Evolutionary conservation across 2,329 filamentous ascomycete species (phyloP), one percentile per base, ranked within the genome.

Genomic region (Fusarium miscanthi): DNA sequence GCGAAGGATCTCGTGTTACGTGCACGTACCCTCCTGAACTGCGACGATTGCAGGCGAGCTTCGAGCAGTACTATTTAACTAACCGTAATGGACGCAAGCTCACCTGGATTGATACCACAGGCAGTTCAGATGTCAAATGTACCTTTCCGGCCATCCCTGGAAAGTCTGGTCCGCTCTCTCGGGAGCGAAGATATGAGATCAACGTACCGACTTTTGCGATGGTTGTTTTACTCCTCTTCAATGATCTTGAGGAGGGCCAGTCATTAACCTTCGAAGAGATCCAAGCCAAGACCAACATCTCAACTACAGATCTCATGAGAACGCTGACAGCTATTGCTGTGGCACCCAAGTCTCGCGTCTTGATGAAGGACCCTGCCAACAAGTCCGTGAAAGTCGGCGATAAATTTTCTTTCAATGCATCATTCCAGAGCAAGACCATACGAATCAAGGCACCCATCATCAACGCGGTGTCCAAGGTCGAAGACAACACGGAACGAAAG

Each of bases 151-250:
- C 90, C 77, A 85, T 93, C 2, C 87, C 90, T 42, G 92, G 92
- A 38, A 94, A 94, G 77, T 88, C 91, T 5, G 86, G 88, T 0
- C 81, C 84, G 0, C 80, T 91, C 27, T 86, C 87, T 63, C 89
- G 87, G 63, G 91, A 93, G 72, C 87, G 92, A 38, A 91, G 92
- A 40, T 95, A 98, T 78, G 96, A 99, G 77, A 85, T 99, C 61
- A 97, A 94, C 69, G 94, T 97, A 25, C 92, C 94, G 3, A 98
- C 96, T 0, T 96, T 96, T 80, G 94, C 91, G 76, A 97, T 98
- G 93, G 85, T 98, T 25, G 91, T 98, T 30, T 83, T 99, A 25
- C 81, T 97, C 48, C 88, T 98, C 0, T 99, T 98, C 87, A 98
- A 98, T 77, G 90, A 95, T 41, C 78, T 97, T 1, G 80, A 79